Conservation (phyloP, 1,139 yeast genomes). For the Pichia inconspicua region DNA sequence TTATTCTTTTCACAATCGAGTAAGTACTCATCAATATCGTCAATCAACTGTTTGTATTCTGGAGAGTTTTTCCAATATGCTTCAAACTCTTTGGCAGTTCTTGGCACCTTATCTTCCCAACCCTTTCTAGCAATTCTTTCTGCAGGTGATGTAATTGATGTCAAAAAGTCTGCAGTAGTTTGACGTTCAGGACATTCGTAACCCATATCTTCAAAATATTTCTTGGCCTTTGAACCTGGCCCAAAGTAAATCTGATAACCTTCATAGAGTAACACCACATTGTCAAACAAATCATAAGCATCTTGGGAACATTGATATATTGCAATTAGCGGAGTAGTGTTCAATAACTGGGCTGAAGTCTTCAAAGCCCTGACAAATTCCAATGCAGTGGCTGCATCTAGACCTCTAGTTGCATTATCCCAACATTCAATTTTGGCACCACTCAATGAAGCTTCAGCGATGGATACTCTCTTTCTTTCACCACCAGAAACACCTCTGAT, state of each 20-base stretch:
- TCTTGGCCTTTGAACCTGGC: slow-evolving; percentile 48
- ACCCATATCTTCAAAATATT: slow-evolving; percentile 61
- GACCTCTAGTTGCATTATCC: slow-evolving; percentile 77
- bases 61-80: slow-evolving; percentile 38
- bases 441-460: slow-evolving; percentile 52
- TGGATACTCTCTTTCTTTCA: slow-evolving; percentile 41
- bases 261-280: slow-evolving; percentile 67
- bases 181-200: slow-evolving; percentile 70
- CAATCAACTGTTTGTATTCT: slow-evolving; percentile 27
- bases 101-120: slow-evolving; percentile 32
- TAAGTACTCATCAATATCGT: slow-evolving; percentile 31
- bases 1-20: slow-evolving; percentile 23
- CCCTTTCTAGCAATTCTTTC: slow-evolving; percentile 56
- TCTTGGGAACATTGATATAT: slow-evolving; percentile 81
- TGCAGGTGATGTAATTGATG: slow-evolving; percentile 66
- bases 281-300: slow-evolving; percentile 71
- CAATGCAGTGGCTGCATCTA: slow-evolving; percentile 70
- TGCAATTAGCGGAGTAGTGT: slow-evolving; percentile 65
- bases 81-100: slow-evolving; percentile 38
- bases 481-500: slow-evolving; percentile 44
- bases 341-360: slow-evolving; percentile 52
- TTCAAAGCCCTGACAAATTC: slow-evolving; percentile 70
- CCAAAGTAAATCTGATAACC: slow-evolving; percentile 80
- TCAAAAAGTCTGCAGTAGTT: slow-evolving; percentile 77
- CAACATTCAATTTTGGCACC: slow-evolving; percentile 56